Base-by-base conservation (phyloP, 2,329 filamentous ascomycete species). In the Fusarium pseudoanthophilum region DNA sequence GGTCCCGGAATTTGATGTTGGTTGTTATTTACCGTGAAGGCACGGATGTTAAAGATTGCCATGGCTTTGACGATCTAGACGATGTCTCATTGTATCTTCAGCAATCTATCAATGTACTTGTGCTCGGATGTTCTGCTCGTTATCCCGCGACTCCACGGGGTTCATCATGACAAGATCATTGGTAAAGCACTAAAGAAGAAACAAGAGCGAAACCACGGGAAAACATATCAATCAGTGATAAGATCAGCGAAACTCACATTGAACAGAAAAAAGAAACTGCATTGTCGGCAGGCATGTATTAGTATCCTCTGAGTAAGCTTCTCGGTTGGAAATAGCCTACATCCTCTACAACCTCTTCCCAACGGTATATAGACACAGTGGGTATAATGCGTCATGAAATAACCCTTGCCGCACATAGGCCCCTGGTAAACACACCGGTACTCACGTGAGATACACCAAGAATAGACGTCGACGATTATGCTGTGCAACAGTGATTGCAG, bases 1-100 rank as follows among this genome's bases (percentile, higher is more conserved):
- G 32, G 66, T 68, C 53, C 70, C 62, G 70, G 70, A 67, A 73
- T 68, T 46, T 40, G 28, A 15, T 48, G 40, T 40, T 56, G 36
- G 24, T n/a, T 21, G 34, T 60, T 28, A n/a, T 49, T 26, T 39
- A 39, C 42, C 28, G 53, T 40, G 7, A 7, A 43, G 14, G 21
- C 28, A 56, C 37, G 34, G 60, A 34, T 32, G 26, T 32, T 21
- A 11, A 39, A 48, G 24, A 28, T 34, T 40, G 11, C 18, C 11
- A 3, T 1, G 2, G 5, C 20, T 7, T 20, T 46, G 46, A 21
- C 11, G 37, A 21, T 39, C 18, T 39, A 20, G 37, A 39, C 37
- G 20, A 37, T 36, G n/a, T 51, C 48, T 34, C 30, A 7, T 34
- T 53, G 24, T 28, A 55, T 30, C 34, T 39, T 55, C 20, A 40